These are phyloP conservation scores for Cruciata laevipes DNA, from an alignment of 257 asterid genomes.

Conservation along the genomic window DNA sequence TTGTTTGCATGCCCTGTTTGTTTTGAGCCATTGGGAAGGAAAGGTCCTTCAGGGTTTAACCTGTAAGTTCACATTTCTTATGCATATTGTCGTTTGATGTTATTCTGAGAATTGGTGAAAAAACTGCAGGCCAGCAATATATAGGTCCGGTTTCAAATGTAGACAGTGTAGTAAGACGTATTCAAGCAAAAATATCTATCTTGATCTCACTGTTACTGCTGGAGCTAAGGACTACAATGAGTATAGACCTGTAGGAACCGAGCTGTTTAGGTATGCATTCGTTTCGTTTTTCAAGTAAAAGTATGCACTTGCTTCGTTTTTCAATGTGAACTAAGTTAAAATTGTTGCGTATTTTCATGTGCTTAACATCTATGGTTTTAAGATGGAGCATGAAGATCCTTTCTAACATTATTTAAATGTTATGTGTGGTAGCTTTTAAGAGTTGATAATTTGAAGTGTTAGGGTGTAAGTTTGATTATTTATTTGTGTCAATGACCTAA, in stretches of 20 bases:
- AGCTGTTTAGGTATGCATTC: constrained; percentile 66
- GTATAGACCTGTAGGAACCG: constrained; percentile 72
- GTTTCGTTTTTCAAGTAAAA: not conserved
- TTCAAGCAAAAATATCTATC: constrained; percentile 79
- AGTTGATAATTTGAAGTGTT: not conserved
- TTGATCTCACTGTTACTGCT: constrained; percentile 88
- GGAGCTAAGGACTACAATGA: constrained; percentile 80
- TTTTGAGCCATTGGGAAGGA: constrained; percentile 73
- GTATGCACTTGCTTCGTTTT: too few relatives aligned
- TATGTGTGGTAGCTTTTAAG: not conserved
- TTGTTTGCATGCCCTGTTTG: constrained; percentile 91
- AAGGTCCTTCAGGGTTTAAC: constrained; percentile 93
- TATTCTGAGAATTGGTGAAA: constrained; percentile 9
- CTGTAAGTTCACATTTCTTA: constrained; percentile 44
- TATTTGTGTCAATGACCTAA: not conserved
- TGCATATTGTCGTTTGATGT: not conserved
- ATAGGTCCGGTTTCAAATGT: constrained; percentile 90
- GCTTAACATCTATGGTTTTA: not conserved
- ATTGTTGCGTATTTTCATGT: not conserved
- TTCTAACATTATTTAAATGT: not conserved
- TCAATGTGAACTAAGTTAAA: not conserved
- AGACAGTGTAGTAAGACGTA: constrained; percentile 70
- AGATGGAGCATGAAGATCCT: not conserved
- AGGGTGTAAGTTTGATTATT: not conserved
- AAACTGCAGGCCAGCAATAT: constrained; percentile 74